phyloP scores from a whole-genome alignment of 164 flowering plant species.

The Dillenia turbinata region DNA sequence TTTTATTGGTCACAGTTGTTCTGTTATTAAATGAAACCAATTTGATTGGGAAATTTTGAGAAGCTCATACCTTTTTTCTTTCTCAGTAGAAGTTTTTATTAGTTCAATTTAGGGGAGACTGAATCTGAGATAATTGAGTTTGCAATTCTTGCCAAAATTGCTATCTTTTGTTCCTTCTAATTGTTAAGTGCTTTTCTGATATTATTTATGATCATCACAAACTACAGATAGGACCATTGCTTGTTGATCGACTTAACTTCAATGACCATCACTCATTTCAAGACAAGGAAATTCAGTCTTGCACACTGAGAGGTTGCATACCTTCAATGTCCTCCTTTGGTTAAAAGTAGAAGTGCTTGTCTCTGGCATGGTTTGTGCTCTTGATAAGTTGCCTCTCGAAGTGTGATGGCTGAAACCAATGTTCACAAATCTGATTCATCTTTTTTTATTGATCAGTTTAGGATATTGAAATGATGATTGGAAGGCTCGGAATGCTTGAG shows the following conservation, averaged over 20 bases:
- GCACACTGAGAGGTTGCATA: background rate
- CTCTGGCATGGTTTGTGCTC: too few relatives aligned
- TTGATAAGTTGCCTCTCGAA: background rate
- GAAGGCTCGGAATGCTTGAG: constrained; percentile 39
- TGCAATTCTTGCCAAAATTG: too few relatives aligned
- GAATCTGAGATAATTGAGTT: too few relatives aligned
- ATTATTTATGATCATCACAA: too few relatives aligned
- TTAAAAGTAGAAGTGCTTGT: background rate
- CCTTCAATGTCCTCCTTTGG: background rate
- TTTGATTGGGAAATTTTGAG: too few relatives aligned
- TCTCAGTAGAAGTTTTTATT: too few relatives aligned
- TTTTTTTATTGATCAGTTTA: constrained; percentile 16
- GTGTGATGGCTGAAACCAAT: background rate
- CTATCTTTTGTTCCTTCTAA: too few relatives aligned
- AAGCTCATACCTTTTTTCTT: too few relatives aligned
- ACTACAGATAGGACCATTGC: constrained; percentile 59
- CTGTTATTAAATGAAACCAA: too few relatives aligned
- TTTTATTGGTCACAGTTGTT: too few relatives aligned
- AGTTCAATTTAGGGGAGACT: too few relatives aligned
- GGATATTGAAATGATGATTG: constrained; percentile 54
- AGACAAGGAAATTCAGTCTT: constrained; percentile 30
- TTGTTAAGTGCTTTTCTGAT: too few relatives aligned
- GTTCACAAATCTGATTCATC: background rate
- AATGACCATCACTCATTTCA: constrained; percentile 75
- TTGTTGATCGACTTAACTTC: constrained; percentile 65